Evolutionary conservation across 225 moss, liverwort and hornwort species (phyloP), one percentile per base, ranked within the genome.

Genomic region (Anthoceros angustus): DNA sequence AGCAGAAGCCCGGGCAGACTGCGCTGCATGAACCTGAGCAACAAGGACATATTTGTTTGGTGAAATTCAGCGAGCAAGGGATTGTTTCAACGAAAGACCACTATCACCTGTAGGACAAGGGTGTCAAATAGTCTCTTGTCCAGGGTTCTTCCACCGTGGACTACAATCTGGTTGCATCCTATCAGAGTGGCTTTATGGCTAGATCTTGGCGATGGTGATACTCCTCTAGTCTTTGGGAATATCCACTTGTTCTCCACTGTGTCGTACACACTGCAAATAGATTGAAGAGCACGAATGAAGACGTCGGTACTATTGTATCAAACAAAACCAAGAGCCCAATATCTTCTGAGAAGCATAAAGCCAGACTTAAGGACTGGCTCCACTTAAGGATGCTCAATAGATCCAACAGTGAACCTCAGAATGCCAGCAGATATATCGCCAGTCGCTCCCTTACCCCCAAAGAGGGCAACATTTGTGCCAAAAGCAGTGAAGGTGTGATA

Each of bases 81-180:
- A 26, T 9, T 12, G 11, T 40, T 8, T 46, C 39, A 70, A 46
- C 24, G 8, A 32, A 32, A 64, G n/a, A 39, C 11, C 10, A 38
- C n/a, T n/a, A 25, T 39, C 67, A 90, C 93, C 80, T 70, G 67
- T 12, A 93, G 82, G 3, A 74, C 69, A 64, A 66, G 81, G 10
- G 66, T 66, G 71, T 93, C 93, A 32, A 73, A 69, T 64, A 93
- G 62, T 26, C 93, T 80, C 72, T 81, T 80, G 63, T 76, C 76
- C 61, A 86, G 87, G 68, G 84, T 86, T 11, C 93, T 84, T 45
- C 93, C 93, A n/a, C 93, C 93, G 60, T 90, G 78, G 41, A 93
- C 69, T 6, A 83, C 77, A 66, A 93, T 70, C 11, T 74, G 66
- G 66, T 77, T 77, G 39, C 77, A 78, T 63, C 80, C 76, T 20